Conservation (phyloP, 2,329 filamentous ascomycete species). For the Trichoderma hamatum region DNA sequence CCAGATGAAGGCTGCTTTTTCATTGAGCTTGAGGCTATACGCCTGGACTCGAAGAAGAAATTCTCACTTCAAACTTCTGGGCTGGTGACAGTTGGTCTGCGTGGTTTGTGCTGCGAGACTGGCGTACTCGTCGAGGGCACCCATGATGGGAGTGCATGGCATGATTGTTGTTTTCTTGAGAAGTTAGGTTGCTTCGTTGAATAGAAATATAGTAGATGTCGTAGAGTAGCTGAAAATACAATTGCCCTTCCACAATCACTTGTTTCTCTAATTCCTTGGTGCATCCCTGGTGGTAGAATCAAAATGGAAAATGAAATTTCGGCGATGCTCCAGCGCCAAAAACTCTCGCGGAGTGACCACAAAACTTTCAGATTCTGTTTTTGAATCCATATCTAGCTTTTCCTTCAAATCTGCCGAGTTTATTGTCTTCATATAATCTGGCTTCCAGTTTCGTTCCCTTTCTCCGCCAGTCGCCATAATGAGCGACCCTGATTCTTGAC, state of each 20-base stretch:
- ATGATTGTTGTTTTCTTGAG: neutral
- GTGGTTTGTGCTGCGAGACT: neutral
- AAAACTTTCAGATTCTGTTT: neutral
- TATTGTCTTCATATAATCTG: neutral
- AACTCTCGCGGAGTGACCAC: neutral
- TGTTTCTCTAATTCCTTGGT: neutral
- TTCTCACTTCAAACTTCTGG: neutral
- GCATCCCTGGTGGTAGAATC: neutral
- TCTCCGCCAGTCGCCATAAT: neutral
- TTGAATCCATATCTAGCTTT: neutral
- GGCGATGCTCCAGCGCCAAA: neutral
- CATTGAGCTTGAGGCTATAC: slow-evolving; percentile 28
- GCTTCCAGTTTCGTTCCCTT: neutral
- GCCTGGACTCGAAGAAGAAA: slow-evolving; percentile 30
- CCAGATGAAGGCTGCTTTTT: slow-evolving; percentile 26
- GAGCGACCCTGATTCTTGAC: neutral
- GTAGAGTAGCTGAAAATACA: neutral
- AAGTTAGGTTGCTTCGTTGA: neutral
- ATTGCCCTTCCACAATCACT: too few species aligned
- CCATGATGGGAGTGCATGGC: neutral
- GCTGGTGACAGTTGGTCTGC: neutral
- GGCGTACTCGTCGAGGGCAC: neutral
- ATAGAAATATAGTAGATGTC: neutral
- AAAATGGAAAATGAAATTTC: neutral
- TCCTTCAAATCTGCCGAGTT: neutral